Percentiles rank a stretch among this genome's conserved stretches.
Evolutionary conservation across 768 basidiomycete genomes (phyloP).

Genomic region (Gelatoporia subvermispora): DNA sequence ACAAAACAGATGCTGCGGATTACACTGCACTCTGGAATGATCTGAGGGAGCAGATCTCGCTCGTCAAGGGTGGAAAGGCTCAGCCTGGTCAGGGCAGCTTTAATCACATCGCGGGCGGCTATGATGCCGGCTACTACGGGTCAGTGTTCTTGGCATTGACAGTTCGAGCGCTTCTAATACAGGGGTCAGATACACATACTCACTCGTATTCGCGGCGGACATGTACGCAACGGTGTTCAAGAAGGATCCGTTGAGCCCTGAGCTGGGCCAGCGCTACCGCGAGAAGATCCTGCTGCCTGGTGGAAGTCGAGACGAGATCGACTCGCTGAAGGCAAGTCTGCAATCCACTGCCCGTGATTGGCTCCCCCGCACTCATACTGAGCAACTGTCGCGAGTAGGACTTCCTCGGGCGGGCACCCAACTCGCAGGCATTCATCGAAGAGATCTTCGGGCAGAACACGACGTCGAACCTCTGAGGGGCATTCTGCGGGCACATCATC

Average conservation of each 20-base stretch:
- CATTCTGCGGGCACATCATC: slow-evolving; percentile 3
- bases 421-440: slow-evolving; percentile 69
- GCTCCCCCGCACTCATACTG: background rate
- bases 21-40: slow-evolving; percentile 79
- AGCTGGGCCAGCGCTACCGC: slow-evolving; percentile 63
- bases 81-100: slow-evolving; percentile 73
- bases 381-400: slow-evolving; percentile 36
- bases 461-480: background rate
- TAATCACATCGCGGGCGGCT: slow-evolving; percentile 73
- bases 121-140: slow-evolving; percentile 70
- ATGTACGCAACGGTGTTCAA: slow-evolving; percentile 78
- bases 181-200: slow-evolving; percentile 51
- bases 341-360: background rate
- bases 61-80: slow-evolving; percentile 57
- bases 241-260: slow-evolving; percentile 66
- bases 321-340: slow-evolving; percentile 61
- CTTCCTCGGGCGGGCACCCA: slow-evolving; percentile 74
- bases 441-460: slow-evolving; percentile 46
- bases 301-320: slow-evolving; percentile 74
- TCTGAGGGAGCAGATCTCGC: slow-evolving; percentile 62
- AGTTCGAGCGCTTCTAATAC: background rate
- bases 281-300: slow-evolving; percentile 71
- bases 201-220: slow-evolving; percentile 56
- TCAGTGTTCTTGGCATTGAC: slow-evolving; percentile 23
- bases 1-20: slow-evolving; percentile 47